Evolutionary conservation across 2,329 filamentous ascomycete species (phyloP).

Genomic region (Diatrype stigma): DNA sequence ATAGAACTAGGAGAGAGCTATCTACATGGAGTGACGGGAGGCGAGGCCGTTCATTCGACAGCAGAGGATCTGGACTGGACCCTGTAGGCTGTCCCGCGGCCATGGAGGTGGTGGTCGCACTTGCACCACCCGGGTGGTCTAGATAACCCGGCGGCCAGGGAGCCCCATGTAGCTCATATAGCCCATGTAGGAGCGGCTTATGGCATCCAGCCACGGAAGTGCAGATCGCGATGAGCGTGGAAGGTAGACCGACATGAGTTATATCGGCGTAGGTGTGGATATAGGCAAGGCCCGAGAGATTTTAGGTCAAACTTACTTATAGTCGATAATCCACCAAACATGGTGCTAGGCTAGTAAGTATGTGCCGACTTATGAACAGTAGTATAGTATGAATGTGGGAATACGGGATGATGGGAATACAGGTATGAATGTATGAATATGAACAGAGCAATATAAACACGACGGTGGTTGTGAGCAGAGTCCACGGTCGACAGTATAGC

Average conservation of each 20-base stretch:
- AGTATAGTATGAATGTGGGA: not conserved
- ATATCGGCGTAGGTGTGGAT: not conserved
- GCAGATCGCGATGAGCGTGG: not conserved
- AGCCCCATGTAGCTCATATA: not conserved
- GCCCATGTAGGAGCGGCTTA: not conserved
- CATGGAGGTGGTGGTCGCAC: not conserved
- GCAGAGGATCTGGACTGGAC: not conserved
- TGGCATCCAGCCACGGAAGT: not conserved
- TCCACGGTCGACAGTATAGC: no score
- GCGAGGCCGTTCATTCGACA: not conserved
- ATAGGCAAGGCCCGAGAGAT: conserved; percentile 4
- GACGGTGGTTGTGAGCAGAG: no score
- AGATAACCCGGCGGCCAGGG: not conserved
- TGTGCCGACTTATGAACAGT: no score
- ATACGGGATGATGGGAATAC: no score
- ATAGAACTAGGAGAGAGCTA: no score
- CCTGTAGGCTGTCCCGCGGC: not conserved
- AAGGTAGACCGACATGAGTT: conserved; percentile 1
- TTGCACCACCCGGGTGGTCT: not conserved
- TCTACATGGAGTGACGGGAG: no score
- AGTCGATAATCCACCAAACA: conserved; percentile 25
- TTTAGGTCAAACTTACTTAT: conserved; percentile 23
- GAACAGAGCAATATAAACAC: no score
- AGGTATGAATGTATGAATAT: not conserved
- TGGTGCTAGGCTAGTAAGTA: conserved; percentile 9